Evolutionary conservation across 352 stramenopile species (phyloP), one percentile per base, ranked within the genome.

Genomic region (Aphanomyces invadans): DNA sequence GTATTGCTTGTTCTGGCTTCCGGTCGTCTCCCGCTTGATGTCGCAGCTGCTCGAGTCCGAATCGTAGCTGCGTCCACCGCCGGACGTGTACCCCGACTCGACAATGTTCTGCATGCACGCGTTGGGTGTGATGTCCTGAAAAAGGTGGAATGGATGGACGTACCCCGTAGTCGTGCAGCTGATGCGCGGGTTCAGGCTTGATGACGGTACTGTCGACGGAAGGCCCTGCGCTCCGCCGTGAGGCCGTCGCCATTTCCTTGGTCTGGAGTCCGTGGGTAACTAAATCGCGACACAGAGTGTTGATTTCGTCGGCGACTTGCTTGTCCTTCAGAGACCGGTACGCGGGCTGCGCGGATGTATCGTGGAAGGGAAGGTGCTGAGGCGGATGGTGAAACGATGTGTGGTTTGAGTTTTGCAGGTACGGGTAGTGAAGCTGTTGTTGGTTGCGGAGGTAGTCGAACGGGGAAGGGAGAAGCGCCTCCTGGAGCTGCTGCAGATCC

Each of bases 391-490:
- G 11, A 11, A 9, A 10, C 21, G 17, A 42, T 23, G 17, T 39
- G 52, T 60, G 23, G 28, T 61, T 19, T 9, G 31, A 19, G 36
- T 68, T 29, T 25, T 44, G 25, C 29, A 9, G 44, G 19, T 54
- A 25, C 29, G 12, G 39, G 33, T 64, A 21, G 39, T 52, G 33
- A 39, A 46, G 23, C n/a, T 31, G 29, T 59, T 49, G 19, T 63
- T 69, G 36, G 36, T 42, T 42, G 36, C 62, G 48, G 11, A 63
- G 25, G 26, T 69, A 63, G 54, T 67, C 60, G 17, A 67, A 67
- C 1, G 83, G 81, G 26, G 81, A 90, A 12, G 83, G 83, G 51
- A 92, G 63, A 59, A 92, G 70, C 55, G 83, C 83, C 42, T 88
- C 82, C 49, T 90, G 78, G 49, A 92, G 76, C n/a, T 81, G 78